Conservation (phyloP, 768 basidiomycete species). For the Boletus edulis region DNA sequence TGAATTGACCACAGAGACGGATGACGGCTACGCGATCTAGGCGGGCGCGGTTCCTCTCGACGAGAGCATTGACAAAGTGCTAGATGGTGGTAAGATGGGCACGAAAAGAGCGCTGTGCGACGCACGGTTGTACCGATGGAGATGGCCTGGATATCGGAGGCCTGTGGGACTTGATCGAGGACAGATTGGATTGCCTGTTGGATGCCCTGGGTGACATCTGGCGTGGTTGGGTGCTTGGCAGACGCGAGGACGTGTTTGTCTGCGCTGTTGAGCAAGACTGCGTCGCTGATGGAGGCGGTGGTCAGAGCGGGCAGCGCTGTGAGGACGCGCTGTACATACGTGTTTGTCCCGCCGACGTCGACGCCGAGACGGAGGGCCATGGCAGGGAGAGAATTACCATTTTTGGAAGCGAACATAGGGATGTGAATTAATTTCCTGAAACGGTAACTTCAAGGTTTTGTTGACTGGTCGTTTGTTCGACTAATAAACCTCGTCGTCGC, state of each 20-base stretch:
- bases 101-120: neutral
- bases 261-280: constrained; percentile 23
- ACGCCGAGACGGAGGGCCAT: constrained; percentile 27
- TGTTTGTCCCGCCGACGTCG: constrained; percentile 36
- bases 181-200: constrained; percentile 47
- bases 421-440: constrained; percentile 11
- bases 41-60: constrained; percentile 52
- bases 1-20: constrained; percentile 60
- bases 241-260: constrained; percentile 24
- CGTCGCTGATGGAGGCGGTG: constrained; percentile 26
- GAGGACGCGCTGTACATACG: constrained; percentile 13
- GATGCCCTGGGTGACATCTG: constrained; percentile 58
- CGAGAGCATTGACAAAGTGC: constrained; percentile 60
- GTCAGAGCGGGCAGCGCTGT: neutral
- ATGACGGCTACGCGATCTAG: constrained; percentile 62
- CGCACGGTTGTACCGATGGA: constrained; percentile 61
- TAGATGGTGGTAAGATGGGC: constrained; percentile 5
- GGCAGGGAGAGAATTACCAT: no score
- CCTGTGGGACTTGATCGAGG: constrained; percentile 36
- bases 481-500: constrained; percentile 1
- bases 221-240: constrained; percentile 53
- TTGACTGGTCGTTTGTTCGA: neutral
- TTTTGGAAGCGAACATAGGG: neutral
- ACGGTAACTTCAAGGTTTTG: neutral
- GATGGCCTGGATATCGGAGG: constrained; percentile 44